Percentiles rank a stretch among this genome's conserved stretches.
Conservation (phyloP, 2,329 filamentous ascomycete genomes). For the Myriosclerotinia duriaeana region DNA sequence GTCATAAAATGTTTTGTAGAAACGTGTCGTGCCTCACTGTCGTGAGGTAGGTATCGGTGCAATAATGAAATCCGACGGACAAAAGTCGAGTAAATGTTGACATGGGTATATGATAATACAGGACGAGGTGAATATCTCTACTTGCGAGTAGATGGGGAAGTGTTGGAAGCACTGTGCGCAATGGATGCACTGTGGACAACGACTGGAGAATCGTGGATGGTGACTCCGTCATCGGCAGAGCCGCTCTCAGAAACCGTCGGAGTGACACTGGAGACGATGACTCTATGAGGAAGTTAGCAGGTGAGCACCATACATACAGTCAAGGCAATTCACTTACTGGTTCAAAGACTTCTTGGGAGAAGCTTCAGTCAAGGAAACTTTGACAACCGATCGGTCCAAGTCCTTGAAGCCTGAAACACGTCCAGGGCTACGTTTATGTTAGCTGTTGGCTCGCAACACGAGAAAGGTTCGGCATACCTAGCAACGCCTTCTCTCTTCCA, state of each 20-base stretch:
- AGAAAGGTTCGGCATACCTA: conserved; percentile 26
- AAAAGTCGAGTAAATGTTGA: conserved; percentile 27
- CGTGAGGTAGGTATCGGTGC: conserved; percentile 27
- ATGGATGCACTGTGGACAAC: conserved; percentile 32
- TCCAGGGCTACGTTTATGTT: conserved; percentile 27
- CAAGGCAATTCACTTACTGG: conserved; percentile 31
- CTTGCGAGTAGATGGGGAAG: conserved; percentile 39
- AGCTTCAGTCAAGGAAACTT: conserved; percentile 36
- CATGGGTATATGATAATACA: conserved; percentile 22
- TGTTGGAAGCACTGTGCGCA: conserved; percentile 26
- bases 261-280: conserved; percentile 30
- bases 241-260: conserved; percentile 41
- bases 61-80: conserved; percentile 24
- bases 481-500: conserved; percentile 40
- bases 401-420: conserved; percentile 39
- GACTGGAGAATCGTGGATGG: conserved; percentile 39
- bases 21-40: conserved; percentile 31
- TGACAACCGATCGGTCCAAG: conserved; percentile 35
- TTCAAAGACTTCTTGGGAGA: conserved; percentile 34
- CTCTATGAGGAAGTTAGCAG: not conserved
- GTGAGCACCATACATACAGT: not conserved
- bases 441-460: not conserved
- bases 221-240: conserved; percentile 39
- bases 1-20: conserved; percentile 25
- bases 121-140: conserved; percentile 23